Conservation (phyloP, 345 rosid species). For the Zanthoxylum bungeanum region DNA sequence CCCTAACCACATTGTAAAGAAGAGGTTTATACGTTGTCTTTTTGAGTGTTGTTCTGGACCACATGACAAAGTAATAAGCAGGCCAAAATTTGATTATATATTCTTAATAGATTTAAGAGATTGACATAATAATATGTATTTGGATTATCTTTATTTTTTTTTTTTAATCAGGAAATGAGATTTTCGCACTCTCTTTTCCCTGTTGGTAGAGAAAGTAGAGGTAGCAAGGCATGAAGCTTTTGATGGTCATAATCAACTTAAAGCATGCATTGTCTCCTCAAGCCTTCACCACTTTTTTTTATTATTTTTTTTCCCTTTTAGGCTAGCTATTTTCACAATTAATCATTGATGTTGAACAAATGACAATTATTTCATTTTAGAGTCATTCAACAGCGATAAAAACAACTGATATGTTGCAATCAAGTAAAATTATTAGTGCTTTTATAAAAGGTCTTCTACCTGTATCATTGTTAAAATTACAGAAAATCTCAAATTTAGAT, state of each 20-base stretch:
- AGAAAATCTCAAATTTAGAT: too few relatives aligned
- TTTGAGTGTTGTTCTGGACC: constrained; percentile 14
- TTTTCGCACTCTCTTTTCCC: background rate
- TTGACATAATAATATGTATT: background rate
- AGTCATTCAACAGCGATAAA: background rate
- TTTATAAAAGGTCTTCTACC: too few relatives aligned
- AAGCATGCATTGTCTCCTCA: constrained; percentile 53
- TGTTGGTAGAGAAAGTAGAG: background rate
- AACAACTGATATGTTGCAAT: background rate
- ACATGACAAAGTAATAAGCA: background rate
- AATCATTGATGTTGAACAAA: constrained; percentile 1
- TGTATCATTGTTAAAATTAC: too few relatives aligned
- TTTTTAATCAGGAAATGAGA: background rate
- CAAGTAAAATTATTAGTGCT: background rate
- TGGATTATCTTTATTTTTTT: background rate
- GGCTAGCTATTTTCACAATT: background rate
- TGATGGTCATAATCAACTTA: constrained; percentile 27
- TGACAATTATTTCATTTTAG: background rate
- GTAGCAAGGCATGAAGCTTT: background rate
- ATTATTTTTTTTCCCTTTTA: background rate
- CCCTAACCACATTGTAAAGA: background rate
- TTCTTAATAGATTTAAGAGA: background rate
- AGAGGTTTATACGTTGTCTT: background rate
- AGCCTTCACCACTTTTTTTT: background rate
- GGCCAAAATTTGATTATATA: background rate